A percentile compares a stretch with the other conserved stretches of the same genome.
phyloP scores from a whole-genome alignment of 83 land plant genomes.

The Thuja plicata region DNA sequence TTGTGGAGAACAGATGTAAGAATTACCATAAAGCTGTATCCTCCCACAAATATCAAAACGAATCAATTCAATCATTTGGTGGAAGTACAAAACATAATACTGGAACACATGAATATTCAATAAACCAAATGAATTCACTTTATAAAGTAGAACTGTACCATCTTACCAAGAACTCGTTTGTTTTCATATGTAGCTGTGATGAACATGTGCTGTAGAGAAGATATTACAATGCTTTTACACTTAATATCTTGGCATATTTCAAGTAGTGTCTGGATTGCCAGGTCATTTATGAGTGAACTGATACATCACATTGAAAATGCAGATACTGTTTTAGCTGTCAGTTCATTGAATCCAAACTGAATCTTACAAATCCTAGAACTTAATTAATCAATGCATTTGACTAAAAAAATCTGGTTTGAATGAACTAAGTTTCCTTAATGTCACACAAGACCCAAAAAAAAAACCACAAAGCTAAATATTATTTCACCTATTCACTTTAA shows the following conservation, averaged over 20 bases:
- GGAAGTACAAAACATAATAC: background rate
- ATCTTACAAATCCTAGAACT: background rate
- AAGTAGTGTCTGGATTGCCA: conserved; percentile 12
- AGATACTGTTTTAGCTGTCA: background rate
- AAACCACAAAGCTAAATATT: background rate
- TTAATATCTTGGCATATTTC: conserved; percentile 7
- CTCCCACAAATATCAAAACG: background rate
- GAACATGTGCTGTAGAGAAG: conserved; percentile 15
- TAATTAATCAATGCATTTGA: background rate
- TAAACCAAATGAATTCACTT: background rate
- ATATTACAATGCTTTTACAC: background rate
- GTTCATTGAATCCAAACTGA: background rate
- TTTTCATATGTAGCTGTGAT: conserved; percentile 9
- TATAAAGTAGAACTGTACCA: background rate
- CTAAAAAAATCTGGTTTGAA: background rate
- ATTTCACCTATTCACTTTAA: background rate
- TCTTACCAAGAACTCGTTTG: conserved; percentile 13
- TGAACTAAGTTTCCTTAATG: background rate
- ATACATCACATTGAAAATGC: background rate
- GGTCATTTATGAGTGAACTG: conserved; percentile 13
- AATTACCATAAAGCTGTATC: background rate
- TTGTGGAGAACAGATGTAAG: background rate
- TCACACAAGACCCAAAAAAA: background rate
- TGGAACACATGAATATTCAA: background rate
- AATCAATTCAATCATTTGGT: background rate